Base-by-base conservation (phyloP, 1,284 basidiomycete genomes). In the Tilletia caries region DNA sequence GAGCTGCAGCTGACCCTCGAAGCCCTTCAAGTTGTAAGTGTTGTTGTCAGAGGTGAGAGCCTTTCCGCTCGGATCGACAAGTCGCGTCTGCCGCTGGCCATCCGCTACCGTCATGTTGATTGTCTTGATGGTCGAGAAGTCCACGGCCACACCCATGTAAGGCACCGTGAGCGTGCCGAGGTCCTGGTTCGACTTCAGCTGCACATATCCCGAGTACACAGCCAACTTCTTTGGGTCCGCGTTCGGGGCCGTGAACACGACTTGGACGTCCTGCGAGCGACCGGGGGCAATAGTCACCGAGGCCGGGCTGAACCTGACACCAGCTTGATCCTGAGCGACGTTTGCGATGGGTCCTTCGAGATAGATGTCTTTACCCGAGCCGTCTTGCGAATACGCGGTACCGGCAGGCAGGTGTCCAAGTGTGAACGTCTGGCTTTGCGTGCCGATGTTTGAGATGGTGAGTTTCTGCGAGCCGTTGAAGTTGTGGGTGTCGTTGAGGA, bases 401-500 rank as follows among this genome's bases (percentile, higher is more conserved):
- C 79, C 76, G 29, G 74, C 74, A 8, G 76, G 75, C 32, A 77
- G 60, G 70, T 82, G 81, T 44, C 50, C 68, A 13, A 80, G 60
- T 25, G 66, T 77, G 71, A 81, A 82, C 20, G 68, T 67, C 37
- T 75, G 72, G 2, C 65, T 54, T 68, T 70, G 71, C 67, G 64
- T 73, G 48, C 77, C 78, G 2, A 70, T 65, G 71, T 83, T 83
- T 64, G 62, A 68, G 41, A 83, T 52, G 0, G 67, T 71, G 50
- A 82, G 73, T 15, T 72, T 75, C 62, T 75, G 72, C n/a, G 72
- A 50, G 66, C 70, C 62, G 43, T 68, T 69, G 32, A 68, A 66
- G 64, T 60, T 85, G 85, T 81, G 86, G 0, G 90, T 91, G 81
- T 91, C 90, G 80, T 91, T 92, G 66, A 91, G 84, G 69, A 88